Base-by-base conservation (phyloP, 2,329 filamentous ascomycete species). In the Fusarium domesticum region DNA sequence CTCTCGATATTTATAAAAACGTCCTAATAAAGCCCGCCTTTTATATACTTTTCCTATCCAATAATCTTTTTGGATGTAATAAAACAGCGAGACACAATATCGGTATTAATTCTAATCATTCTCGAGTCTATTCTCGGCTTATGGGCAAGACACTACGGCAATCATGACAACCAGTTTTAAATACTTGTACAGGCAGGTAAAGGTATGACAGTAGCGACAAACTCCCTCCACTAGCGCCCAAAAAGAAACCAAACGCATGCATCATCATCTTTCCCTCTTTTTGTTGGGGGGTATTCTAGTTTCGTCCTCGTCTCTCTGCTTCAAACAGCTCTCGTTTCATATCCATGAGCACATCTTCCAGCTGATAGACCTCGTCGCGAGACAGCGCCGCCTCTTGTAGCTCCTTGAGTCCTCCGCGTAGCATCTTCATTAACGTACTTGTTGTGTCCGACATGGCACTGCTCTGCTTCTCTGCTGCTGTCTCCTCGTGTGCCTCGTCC, bases 301-400 rank as follows among this genome's bases (percentile, higher is more conserved):
- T 51, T 47, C 75, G 65, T 30, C 78, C 76, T 49, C 85, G 75
- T 57, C 72, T 72, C 57, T 83, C 83, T 14, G 87, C 88, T 43
- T 84, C 80, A 63, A 86, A 87, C 39, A 91, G 75, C 63, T 86
- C 82, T 51, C 79, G 76, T 64, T 87, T 84, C 53, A 92, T 80
- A 63, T 92, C 85, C 71, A 91, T 88, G 61, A 93, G 74, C 57
- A 89, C 70, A 61, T 91, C 85, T 60, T 93, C 88, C 53, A 93
- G 75, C 61, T 84, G 76, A 47, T 83, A 76, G 41, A 89, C 79
- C 48, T 88, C 82, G 10, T 78, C 73, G 10, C 80, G 75, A 14
- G 81, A 81, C 33, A 95, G 67, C 14, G 77, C 72, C 17, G 82
- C 73, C 19, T 68, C 70, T 42, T 75, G 77, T 45, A 90, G 71